Base-by-base conservation (phyloP, 257 asterid genomes). In the Nicotiana sylvestris region DNA sequence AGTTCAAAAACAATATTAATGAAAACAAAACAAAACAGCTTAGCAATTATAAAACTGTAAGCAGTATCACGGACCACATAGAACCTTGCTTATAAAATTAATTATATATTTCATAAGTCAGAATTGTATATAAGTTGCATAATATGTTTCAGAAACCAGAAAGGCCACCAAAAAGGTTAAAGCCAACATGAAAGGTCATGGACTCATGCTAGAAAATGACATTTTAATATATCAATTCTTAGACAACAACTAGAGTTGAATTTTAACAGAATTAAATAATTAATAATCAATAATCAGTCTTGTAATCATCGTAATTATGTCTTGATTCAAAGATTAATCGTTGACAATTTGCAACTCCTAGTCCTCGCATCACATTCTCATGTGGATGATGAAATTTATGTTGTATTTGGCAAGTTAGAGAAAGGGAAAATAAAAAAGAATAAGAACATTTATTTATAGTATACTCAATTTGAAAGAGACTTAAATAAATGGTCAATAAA, bases 131-230 rank as follows among this genome's bases (percentile, higher is more conserved):
- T 2, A 43, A 43, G 9, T 43, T 43, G 11, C 49, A 43, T 7
- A 43, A 16, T 70, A 70, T 72, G 4, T 46, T 72, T 72, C 21
- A 53, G 7, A 72, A 13, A 46, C 4, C 7, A 46, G 79, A 46
- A 72, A 72, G 61, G 79, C 39, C 61, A 46, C 15, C 18, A 25
- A 72, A 72, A 46, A 46, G 79, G 61, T 72, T 6, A 72, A 70
- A 46, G 61, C 39, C 37, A 72, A 13, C 76, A 66, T 25, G 79
- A 46, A 72, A 72, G 79, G 79, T 72, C 79, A 25, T 25, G 61
- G 4, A 72, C 25, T 56, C 79, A 72, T 72, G 79, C 39, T 72
- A 72, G 79, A 46, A 72, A 72, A 72, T 46, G 79, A 72, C 61
- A 72, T 72, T 1, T 0, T 72, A 46, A 43, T 72, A 46, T 72